Conservation (phyloP, 495 filamentous ascomycete species). For the Gamarada debralockiae region DNA sequence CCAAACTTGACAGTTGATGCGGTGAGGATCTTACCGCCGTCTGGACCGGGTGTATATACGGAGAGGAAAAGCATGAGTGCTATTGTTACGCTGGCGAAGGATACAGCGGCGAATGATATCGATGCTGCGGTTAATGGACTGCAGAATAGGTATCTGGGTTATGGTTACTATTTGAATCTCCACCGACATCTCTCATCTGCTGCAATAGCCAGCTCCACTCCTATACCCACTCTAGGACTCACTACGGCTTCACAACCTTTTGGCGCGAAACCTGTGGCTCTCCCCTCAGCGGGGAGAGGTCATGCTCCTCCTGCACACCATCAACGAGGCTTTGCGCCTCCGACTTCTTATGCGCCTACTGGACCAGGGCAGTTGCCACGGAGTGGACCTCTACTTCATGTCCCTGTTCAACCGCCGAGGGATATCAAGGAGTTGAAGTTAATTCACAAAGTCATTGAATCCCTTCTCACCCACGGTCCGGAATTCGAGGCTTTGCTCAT, state of each 20-base stretch:
- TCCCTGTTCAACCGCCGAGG: conserved; percentile 70
- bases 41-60: conserved; percentile 44
- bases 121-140: conserved; percentile 73
- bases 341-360: conserved; percentile 54
- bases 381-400: conserved; percentile 51
- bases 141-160: conserved; percentile 84
- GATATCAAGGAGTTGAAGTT: conserved; percentile 77
- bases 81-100: conserved; percentile 80
- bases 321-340: conserved; percentile 78
- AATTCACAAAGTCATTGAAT: conserved; percentile 86
- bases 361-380: conserved; percentile 37
- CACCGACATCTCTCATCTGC: conserved; percentile 84
- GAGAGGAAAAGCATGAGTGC: conserved; percentile 78
- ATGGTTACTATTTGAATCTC: conserved; percentile 77
- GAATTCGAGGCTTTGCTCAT: conserved; percentile 94
- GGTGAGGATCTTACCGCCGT: conserved; percentile 67
- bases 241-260: conserved; percentile 66
- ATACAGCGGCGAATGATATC: conserved; percentile 81
- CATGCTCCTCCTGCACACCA: conserved; percentile 58
- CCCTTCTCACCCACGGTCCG: conserved; percentile 70
- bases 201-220: conserved; percentile 54
- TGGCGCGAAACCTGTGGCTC: conserved; percentile 69
- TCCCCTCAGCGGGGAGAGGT: conserved; percentile 35
- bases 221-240: conserved; percentile 46
- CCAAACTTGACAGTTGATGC: conserved; percentile 66